Evolutionary conservation across 2,329 filamentous ascomycete genomes (phyloP).

Genomic region (Monosporascus sp.): DNA sequence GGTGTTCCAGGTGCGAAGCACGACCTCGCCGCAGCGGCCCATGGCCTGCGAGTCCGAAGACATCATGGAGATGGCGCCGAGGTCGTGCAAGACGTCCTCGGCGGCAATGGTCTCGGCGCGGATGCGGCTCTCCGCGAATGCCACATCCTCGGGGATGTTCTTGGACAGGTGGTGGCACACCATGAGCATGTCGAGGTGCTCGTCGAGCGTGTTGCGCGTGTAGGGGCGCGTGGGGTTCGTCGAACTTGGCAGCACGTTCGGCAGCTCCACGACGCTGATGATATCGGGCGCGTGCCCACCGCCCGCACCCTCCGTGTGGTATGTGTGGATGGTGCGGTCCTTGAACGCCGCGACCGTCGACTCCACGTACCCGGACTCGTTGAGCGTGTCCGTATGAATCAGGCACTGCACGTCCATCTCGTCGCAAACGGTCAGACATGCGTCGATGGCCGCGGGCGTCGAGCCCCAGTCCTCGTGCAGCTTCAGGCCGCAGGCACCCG

Average conservation of each 20-base stretch:
- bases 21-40: slow-evolving; percentile 91
- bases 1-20: slow-evolving; percentile 92
- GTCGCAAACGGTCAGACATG: slow-evolving; percentile 80
- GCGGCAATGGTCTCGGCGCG: slow-evolving; percentile 94
- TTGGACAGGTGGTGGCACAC: slow-evolving; percentile 91
- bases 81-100: slow-evolving; percentile 91
- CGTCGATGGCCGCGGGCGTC: slow-evolving; percentile 86
- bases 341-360: slow-evolving; percentile 83
- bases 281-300: slow-evolving; percentile 95
- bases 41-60: slow-evolving; percentile 92
- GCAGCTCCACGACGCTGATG: slow-evolving; percentile 84
- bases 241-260: slow-evolving; percentile 82
- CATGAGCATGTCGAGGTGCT: slow-evolving; percentile 98
- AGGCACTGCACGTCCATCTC: slow-evolving; percentile 88
- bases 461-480: slow-evolving; percentile 95
- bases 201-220: slow-evolving; percentile 87
- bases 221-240: slow-evolving; percentile 92
- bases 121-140: slow-evolving; percentile 91
- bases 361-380: slow-evolving; percentile 96
- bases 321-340: slow-evolving; percentile 85
- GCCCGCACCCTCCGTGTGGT: slow-evolving; percentile 93
- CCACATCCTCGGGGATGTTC: slow-evolving; percentile 91
- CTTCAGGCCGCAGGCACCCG: slow-evolving; percentile 86
- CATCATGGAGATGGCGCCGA: slow-evolving; percentile 98
- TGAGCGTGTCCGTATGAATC: slow-evolving; percentile 93